Base-by-base conservation (phyloP, 2,329 filamentous ascomycete genomes). In the Claviceps capensis region DNA sequence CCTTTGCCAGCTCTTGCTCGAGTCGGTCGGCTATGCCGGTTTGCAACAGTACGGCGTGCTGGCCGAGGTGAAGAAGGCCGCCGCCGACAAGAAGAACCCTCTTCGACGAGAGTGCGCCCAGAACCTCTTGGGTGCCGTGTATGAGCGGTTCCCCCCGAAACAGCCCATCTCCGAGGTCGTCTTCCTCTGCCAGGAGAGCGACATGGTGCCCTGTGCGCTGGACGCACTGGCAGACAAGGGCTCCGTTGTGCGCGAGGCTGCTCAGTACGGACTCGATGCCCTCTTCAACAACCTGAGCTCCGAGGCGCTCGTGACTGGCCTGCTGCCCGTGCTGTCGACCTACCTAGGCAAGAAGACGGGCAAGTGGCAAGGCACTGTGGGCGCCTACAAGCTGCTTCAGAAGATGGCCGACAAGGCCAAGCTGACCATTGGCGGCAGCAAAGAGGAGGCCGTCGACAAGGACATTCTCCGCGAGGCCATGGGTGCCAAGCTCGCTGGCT, bases 291-390 rank as follows among this genome's bases (percentile, higher is more conserved):
- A 85, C 63, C 73, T 98, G 56, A 83, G 80, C 63, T 73, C 88
- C 52, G 93, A 97, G 73, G 83, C 87, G 48, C 79, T 95, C 62
- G 85, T 95, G 50, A 79, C 81, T 56, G 90, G 86, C 19, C 77
- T 98, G 43, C 74, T 98, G 49, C 89, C 93, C 2, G 77, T 81
- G 16, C 73, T 98, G 42, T 70, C 75, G 56, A 70, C 76, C 50
- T 97, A 97, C 66, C 76, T 98, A 34, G 75, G 76, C 64, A 94
- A 88, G 71, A 82, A 81, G 63, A 86, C 88, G 16, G 90, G 88
- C 58, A 98, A 98, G 72, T 98, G 93, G 93, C 93, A 98, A 71
- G 93, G 93, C 55, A 88, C 87, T 16, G 87, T 96, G 50, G 90
- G 86, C 55, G 93, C 88, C 46, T 85, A 85, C 64, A 82, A 85